phyloP scores from a whole-genome alignment of 1,284 basidiomycete species.

The Fomes fomentarius region DNA sequence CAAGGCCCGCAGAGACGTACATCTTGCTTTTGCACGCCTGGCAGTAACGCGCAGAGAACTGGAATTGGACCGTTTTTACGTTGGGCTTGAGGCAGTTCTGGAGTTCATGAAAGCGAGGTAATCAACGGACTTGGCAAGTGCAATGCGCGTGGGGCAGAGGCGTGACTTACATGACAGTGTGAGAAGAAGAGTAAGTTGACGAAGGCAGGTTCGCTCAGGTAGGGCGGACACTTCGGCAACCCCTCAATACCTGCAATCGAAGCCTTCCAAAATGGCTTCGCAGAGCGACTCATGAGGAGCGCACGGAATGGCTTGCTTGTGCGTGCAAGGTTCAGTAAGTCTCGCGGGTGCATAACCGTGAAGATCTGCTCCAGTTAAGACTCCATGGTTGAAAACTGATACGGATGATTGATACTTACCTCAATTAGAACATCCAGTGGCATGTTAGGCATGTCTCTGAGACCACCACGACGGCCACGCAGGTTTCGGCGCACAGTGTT shows the following conservation, averaged over 20 bases:
- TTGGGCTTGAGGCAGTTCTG: slow-evolving; percentile 2
- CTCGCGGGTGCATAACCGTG: slow-evolving; percentile 45
- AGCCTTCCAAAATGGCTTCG: slow-evolving; percentile 46
- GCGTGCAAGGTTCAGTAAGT: slow-evolving; percentile 47
- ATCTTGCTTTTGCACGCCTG: neutral
- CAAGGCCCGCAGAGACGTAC: neutral
- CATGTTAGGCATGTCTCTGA: slow-evolving; percentile 6
- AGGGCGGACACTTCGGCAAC: slow-evolving; percentile 34
- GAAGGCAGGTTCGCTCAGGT: slow-evolving; percentile 37
- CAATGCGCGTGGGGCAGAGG: too few relatives aligned
- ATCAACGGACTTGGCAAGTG: neutral
- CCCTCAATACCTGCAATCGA: slow-evolving; percentile 17
- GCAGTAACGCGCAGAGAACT: slow-evolving; percentile 1
- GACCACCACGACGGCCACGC: neutral
- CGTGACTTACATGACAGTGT: slow-evolving; percentile 4
- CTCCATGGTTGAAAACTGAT: neutral
- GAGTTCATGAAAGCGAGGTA: too few relatives aligned
- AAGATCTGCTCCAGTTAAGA: slow-evolving; percentile 43
- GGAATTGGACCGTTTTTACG: neutral
- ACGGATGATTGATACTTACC: neutral
- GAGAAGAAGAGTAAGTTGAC: slow-evolving; percentile 30
- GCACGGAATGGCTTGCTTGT: slow-evolving; percentile 40
- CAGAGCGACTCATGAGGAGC: slow-evolving; percentile 40
- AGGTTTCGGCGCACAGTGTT: neutral
- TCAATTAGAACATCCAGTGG: slow-evolving; percentile 3